A percentile compares a stretch with the other conserved stretches of the same genome.
Conservation (phyloP, 108 stramenopile genomes). For the Conticribra guillardii region DNA sequence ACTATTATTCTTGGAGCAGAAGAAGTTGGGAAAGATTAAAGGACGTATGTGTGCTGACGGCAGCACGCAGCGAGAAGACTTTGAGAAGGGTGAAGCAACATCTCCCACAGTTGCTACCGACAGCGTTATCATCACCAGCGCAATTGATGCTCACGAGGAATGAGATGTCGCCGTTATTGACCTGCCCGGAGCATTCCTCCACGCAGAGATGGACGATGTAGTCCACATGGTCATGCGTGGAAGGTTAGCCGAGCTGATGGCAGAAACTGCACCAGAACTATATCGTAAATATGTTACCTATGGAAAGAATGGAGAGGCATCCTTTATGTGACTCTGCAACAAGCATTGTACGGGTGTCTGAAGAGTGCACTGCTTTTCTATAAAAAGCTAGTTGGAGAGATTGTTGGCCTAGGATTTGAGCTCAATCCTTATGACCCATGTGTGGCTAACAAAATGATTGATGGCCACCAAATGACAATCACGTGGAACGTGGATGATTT, state of each 20-base stretch:
- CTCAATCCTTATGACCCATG: conserved; percentile 17
- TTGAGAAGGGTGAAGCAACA: neutral
- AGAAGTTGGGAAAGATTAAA: conserved; percentile 7
- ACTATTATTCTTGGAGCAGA: conserved; percentile 6
- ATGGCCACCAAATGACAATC: conserved; percentile 3
- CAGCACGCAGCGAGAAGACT: neutral
- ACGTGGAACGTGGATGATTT: conserved; percentile 11
- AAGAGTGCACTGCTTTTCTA: neutral
- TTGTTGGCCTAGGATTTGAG: neutral
- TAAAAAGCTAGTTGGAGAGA: neutral
- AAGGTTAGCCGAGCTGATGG: neutral
- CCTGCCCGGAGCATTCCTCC: conserved; percentile 13
- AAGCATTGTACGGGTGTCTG: neutral
- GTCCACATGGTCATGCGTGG: neutral
- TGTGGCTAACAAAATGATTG: conserved; percentile 4
- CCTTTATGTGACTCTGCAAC: neutral
- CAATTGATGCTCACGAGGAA: conserved; percentile 11
- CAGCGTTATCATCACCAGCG: neutral
- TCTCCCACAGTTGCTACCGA: conserved; percentile 17
- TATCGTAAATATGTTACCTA: neutral
- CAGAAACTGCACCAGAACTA: neutral
- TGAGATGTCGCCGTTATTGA: neutral
- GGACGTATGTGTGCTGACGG: conserved; percentile 2
- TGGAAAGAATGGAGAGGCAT: neutral
- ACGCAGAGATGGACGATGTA: conserved; percentile 5